Evolutionary conservation across 192 early-diverging fungal genomes (phyloP).

Genomic region (Lobulomyces angularis): DNA sequence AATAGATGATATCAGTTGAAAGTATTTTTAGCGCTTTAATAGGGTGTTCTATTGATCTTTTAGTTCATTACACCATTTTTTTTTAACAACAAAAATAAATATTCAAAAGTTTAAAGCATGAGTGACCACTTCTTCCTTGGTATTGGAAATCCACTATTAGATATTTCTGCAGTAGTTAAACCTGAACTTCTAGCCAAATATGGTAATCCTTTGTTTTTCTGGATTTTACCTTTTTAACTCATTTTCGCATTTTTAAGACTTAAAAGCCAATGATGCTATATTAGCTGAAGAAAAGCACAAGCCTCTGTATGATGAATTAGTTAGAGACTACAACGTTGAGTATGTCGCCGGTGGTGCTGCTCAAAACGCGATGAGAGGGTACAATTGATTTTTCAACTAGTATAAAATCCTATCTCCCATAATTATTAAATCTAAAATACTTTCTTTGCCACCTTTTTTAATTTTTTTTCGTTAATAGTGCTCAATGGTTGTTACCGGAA

Average conservation of each 20-base stretch:
- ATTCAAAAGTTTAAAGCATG: too few relatives aligned
- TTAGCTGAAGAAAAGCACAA: conserved; percentile 81
- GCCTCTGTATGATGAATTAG: conserved; percentile 76
- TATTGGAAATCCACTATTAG: conserved; percentile 95
- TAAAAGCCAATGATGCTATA: conserved; percentile 93
- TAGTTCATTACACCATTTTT: too few relatives aligned
- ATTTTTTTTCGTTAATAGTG: conserved; percentile 9
- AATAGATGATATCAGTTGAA: too few relatives aligned
- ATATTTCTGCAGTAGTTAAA: conserved; percentile 79
- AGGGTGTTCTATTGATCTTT: too few relatives aligned
- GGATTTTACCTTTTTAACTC: background rate
- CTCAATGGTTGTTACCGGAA: conserved; percentile 73
- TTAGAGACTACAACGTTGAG: conserved; percentile 52
- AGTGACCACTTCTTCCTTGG: conserved; percentile 56
- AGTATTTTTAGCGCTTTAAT: too few relatives aligned
- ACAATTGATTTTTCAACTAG: too few relatives aligned
- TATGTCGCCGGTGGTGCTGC: conserved; percentile 94
- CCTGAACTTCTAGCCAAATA: conserved; percentile 70
- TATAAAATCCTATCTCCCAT: too few relatives aligned
- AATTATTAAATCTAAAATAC: too few relatives aligned
- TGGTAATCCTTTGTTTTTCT: background rate
- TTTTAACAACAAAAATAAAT: too few relatives aligned
- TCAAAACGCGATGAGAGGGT: conserved; percentile 85
- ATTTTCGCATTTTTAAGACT: conserved; percentile 36
- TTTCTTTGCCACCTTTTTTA: too few relatives aligned